Base-by-base conservation (phyloP, 768 basidiomycete species). In the Pholiota microspora region DNA sequence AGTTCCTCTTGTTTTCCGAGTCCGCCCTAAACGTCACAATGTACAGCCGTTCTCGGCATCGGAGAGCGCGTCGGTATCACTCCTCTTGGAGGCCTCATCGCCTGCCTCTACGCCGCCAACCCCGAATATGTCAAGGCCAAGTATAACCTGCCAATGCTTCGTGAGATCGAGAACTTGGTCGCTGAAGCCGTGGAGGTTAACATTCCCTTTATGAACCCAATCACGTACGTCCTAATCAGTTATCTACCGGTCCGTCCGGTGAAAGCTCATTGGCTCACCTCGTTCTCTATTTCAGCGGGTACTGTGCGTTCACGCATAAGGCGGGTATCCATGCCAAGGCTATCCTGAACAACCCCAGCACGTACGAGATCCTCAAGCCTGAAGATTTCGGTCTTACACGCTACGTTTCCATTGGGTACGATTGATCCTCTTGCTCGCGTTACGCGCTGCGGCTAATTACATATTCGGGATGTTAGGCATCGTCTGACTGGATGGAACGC, bases 241-340 rank as follows among this genome's bases (percentile, higher is more conserved):
- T 28, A 36, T 36, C 35, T 53, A 16, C 45, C 47, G 42, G 44
- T 25, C 13, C 42, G 23, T 46, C n/a, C 49, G 15, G 9, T 16
- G 8, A 38, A 23, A 13, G 46, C 21, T 48, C 31, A 27, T 42
- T n/a, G 7, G 36, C 45, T 52, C 40, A 9, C 29, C 29, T 31
- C 12, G 12, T 31, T 31, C 29, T 6, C 29, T 31, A 6, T 31
- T 58, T 3, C 60, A 98, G 95, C 53, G 97, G 97, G 13, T 99
- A 98, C 75, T 98, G 97, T 68, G 97, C 97, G 3, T 99, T 99
- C 79, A 99, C 97, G 24, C 97, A 98, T 86, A 98, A 99, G 87
- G 97, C 97, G 18, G 97, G 97, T 69, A 99, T 99, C 60, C 97
- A 99, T 73, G 97, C 97, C 76, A 99, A 99, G 82, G 97, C 97